Base-by-base conservation (phyloP, 2,329 filamentous ascomycete species). In the Plenodomus lindquistii region DNA sequence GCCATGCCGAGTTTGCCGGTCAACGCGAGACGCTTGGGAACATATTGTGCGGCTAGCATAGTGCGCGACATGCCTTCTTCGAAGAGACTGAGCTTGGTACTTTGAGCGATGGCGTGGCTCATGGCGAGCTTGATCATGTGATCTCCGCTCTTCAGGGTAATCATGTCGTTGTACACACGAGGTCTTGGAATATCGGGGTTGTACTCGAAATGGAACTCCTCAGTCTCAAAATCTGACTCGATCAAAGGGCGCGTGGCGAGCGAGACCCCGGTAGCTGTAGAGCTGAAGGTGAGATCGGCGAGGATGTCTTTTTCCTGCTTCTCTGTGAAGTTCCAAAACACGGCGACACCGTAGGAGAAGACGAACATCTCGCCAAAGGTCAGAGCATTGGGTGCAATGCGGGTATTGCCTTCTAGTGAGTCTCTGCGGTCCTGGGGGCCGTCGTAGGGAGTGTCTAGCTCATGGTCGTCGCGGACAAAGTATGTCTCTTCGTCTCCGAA, bases 51-150 rank as follows among this genome's bases (percentile, higher is more conserved):
- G 60, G 93, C 88, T 4, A 85, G 78, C 92, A 99, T 97, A 1
- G 95, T 97, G 63, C 90, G 84, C 42, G 88, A 88, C 93, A 99
- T 97, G 48, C 89, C 84, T 73, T 96, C 94, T 72, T 99, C 94
- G 64, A 99, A 99, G 70, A 94, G 91, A 67, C 88, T 94, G 35
- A 99, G 78, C 73, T 97, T 97, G 0, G 94, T 99, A 72, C 92
- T 97, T 73, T 99, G 94, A 1, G 91, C 91, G 60, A 99, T 97
- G 31, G 92, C 94, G 70, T 99, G 94, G 71, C 89, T 95, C 77
- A 99, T 99, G 27, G 93, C 91, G 15, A 99, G 81, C 75, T 97
- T 97, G 70, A 97, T 96, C 93, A 99, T 97, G 75, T 99, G 94
- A 75, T 99, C 94, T 34, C 90, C 87, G 51, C 91, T 95, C 54